Evolutionary conservation across 352 stramenopile genomes (phyloP).

Genomic region (Phytophthora sojae): DNA sequence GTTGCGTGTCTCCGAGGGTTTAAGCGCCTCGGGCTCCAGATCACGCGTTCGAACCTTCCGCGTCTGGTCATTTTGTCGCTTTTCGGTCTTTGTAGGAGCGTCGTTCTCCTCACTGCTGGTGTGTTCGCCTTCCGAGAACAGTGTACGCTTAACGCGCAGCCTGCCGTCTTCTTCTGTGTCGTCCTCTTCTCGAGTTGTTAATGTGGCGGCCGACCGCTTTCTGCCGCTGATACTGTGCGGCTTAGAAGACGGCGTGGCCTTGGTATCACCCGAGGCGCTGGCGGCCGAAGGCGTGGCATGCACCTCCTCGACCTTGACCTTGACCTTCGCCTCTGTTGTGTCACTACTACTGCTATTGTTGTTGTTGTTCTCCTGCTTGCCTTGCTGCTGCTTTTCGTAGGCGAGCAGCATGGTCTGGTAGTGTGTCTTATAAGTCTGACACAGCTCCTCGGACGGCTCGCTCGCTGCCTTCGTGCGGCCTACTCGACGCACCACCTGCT

Average conservation of each 20-base stretch:
- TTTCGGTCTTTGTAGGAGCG: conserved; percentile 11
- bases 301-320: conserved; percentile 21
- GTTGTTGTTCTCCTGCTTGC: not conserved
- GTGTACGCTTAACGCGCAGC: conserved; percentile 62
- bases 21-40: conserved; percentile 58
- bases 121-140: conserved; percentile 66
- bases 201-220: conserved; percentile 25
- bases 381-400: conserved; percentile 57
- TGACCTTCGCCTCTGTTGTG: conserved; percentile 17
- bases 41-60: conserved; percentile 13
- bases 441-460: conserved; percentile 57
- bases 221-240: conserved; percentile 57
- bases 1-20: conserved; percentile 60
- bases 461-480: conserved; percentile 61
- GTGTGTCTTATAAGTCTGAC: conserved; percentile 55
- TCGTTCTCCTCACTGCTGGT: conserved; percentile 73
- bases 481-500: conserved; percentile 68
- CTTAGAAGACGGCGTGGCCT: conserved; percentile 58
- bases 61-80: conserved; percentile 7
- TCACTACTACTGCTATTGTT: conserved; percentile 10
- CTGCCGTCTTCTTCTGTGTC: conserved; percentile 17
- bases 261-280: conserved; percentile 16
- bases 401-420: conserved; percentile 62
- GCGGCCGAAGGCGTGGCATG: conserved; percentile 21
- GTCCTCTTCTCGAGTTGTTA: conserved; percentile 14